Percentiles rank a stretch among this genome's conserved stretches.
Evolutionary conservation across 495 filamentous ascomycete genomes (phyloP).

Genomic region (Acidiella bohemica): DNA sequence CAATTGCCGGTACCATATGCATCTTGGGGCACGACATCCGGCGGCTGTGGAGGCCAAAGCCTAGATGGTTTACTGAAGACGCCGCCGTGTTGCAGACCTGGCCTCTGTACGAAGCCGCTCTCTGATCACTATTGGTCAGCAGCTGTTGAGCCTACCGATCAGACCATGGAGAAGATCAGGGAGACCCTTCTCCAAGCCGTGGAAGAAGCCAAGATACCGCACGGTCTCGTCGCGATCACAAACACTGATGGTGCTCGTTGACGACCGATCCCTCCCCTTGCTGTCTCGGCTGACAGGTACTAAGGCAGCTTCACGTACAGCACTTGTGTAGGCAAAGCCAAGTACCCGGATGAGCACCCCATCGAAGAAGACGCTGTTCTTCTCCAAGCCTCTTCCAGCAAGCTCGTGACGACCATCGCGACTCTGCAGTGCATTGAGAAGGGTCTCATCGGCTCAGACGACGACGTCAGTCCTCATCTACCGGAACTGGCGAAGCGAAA

Average conservation of each 20-base stretch:
- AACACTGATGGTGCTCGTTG: conserved; percentile 10
- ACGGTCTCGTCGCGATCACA: conserved; percentile 12
- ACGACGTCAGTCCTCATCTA: conserved; percentile 20
- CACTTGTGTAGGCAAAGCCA: conserved; percentile 14
- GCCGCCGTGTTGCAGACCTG: no score
- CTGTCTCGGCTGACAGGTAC: background rate
- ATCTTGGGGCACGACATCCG: no score
- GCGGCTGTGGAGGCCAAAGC: no score
- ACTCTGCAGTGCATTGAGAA: conserved; percentile 26
- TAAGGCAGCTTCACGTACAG: conserved; percentile 22
- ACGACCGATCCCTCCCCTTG: background rate
- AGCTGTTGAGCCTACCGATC: no score
- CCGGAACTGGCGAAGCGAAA: conserved; percentile 21
- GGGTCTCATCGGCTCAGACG: conserved; percentile 25
- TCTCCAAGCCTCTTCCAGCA: conserved; percentile 23
- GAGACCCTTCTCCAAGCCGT: conserved; percentile 9
- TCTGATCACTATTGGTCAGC: no score
- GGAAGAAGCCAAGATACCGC: conserved; percentile 14
- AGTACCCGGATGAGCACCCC: conserved; percentile 7
- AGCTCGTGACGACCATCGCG: conserved; percentile 26
- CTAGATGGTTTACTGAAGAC: no score
- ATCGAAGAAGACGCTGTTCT: conserved; percentile 20
- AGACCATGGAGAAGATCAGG: conserved; percentile 9
- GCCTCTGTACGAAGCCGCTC: no score
- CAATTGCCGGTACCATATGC: no score